Percentiles rank a stretch among this genome's conserved stretches.
These are phyloP conservation scores for Trichoderma gracile DNA, from an alignment of 2,329 filamentous ascomycete genomes.

Conservation along the genomic window DNA sequence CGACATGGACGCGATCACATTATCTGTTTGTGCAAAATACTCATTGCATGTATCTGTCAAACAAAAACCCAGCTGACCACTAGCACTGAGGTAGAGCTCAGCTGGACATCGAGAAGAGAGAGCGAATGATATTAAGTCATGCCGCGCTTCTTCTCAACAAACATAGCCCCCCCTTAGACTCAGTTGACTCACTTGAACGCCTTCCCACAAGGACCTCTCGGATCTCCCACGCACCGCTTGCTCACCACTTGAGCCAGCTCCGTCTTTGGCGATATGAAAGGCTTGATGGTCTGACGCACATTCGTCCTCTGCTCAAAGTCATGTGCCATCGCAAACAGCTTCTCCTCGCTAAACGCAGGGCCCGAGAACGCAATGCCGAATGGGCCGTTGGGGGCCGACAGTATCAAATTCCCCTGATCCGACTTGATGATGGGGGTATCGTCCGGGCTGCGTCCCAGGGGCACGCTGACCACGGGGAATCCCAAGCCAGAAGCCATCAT, in stretches of 20 bases:
- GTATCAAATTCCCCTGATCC: conserved; percentile 52
- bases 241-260: conserved; percentile 35
- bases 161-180: not conserved
- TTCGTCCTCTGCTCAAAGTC: conserved; percentile 64
- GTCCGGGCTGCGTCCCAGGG: not conserved
- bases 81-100: too few species aligned
- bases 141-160: not conserved
- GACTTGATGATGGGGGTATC: conserved; percentile 43
- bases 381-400: conserved; percentile 54
- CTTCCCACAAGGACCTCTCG: not conserved
- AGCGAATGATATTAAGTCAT: not conserved
- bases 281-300: conserved; percentile 34
- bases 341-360: conserved; percentile 59
- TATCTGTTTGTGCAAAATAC: too few species aligned
- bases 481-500: not conserved
- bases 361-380: conserved; percentile 68
- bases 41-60: too few species aligned
- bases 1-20: too few species aligned
- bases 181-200: not conserved
- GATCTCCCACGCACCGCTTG: not conserved
- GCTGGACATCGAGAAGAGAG: too few species aligned
- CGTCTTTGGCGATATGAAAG: conserved; percentile 35
- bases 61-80: too few species aligned
- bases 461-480: conserved; percentile 1
- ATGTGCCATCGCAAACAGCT: conserved; percentile 65